Evolutionary conservation across 163 green algal species (phyloP), one percentile per base, ranked within the genome.

Genomic region (Scenedesmus sp.): DNA sequence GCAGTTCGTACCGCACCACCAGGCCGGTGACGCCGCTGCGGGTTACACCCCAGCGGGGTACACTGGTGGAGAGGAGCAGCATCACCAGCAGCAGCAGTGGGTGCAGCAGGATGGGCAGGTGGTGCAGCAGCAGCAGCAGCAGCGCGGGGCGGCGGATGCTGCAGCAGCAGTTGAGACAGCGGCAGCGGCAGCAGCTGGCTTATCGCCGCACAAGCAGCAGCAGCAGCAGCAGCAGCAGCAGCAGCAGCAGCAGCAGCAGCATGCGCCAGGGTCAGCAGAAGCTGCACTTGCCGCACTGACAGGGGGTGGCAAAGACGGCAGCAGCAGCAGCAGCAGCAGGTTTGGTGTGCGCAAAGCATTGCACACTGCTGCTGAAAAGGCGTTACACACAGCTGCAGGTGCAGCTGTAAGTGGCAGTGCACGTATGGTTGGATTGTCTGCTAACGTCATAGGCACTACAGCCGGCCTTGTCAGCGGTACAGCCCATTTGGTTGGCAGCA

Each of bases 311-410:
- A 64, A 18, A 64, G 73, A 79, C 70, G 23, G 60, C n/a, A 62
- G 88, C 59, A 62, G 88, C 81, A 84, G 64, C 59, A 82, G 77
- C 77, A 81, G 56, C 56, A 85, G 79, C 20, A 83, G 82, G 52
- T 88, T 89, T 91, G 87, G 87, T 54, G 87, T 91, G 5, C 87
- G 87, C 26, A 70, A 84, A n/a, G 88, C 88, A 7, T 81, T 92
- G 15, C 88, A 88, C 20, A 59, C 15, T 18, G 88, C 88, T 82
- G 88, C 88, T 10, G 88, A 46, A 4, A 73, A 73, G 54, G 88
- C 88, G 18, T 56, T 92, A 12, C 81, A 86, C 12, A 73, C n/a
- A 57, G 88, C 88, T 67, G 88, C 88, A 46, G 88, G 88, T 0
- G 88, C 88, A 64, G 88, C 88, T 23, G 88, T 89, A 2, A 88